Evolutionary conservation across 1,139 yeast genomes (phyloP), one percentile per base, ranked within the genome.

Genomic region (Meyerozyma carpophila): DNA sequence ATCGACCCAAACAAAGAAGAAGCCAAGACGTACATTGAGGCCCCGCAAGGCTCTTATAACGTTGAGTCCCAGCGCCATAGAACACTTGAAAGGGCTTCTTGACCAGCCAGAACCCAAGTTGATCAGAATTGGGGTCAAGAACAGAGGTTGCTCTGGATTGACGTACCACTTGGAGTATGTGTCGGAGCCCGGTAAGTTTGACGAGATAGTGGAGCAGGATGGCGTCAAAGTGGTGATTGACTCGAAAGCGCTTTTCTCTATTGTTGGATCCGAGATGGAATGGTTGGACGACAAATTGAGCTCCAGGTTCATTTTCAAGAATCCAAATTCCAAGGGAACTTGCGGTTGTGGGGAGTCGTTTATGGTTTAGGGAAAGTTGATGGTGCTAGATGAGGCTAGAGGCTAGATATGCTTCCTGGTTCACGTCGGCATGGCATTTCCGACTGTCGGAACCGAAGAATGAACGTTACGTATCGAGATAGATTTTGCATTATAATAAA

Each of bases 301-400:
- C 32, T 83, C 95, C 14, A 79, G 95, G 59, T 93, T 93, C 62
- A 89, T 93, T 32, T 93, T 93, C 72, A 83, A 77, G 65, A 93
- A 93, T 64, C 98, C 98, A 48, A 93, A 93, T 65, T 85, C 95
- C 40, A 93, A 91, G 70, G 98, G 98, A 29, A 87, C 96, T 44
- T 93, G 98, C 67, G 98, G 98, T 14, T 93, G 98, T 65, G 98
- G 98, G 45, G 98, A 93, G 68, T 88, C 96, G 6, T 93, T 93
- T 63, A 91, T 91, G 97, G 96, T 90, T 7, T 90, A 68, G 62
- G 34, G 13, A 11, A 20, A 6, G 4, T n/a, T n/a, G 10, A 21
- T 1, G 18, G n/a, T 24, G 27, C 36, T 25, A 13, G 20, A 7
- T 8, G 32, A 10, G 10, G 14, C 24, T n/a, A n/a, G 18, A 25